Percentiles rank a stretch among this genome's conserved stretches.
These are phyloP conservation scores for Penicillium coprophilum DNA, from an alignment of 495 filamentous ascomycete species.

Conservation along the genomic window DNA sequence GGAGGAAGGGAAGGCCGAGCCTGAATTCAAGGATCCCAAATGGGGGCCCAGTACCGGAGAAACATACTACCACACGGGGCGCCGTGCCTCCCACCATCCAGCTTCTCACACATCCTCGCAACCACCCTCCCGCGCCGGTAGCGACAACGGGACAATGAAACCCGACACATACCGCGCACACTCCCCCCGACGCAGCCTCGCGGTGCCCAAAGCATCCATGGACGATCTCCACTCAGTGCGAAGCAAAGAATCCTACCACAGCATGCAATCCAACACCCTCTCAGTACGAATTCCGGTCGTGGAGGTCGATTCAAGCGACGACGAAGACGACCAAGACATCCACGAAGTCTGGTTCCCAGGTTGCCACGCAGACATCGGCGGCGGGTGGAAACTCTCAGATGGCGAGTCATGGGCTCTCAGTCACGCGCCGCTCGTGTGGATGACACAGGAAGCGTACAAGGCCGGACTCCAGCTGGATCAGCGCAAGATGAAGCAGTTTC, in stretches of 20 bases:
- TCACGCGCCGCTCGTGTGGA: constrained; percentile 78
- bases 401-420: constrained; percentile 62
- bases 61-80: constrained; percentile 38
- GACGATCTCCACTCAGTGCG: constrained; percentile 40
- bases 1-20: background rate
- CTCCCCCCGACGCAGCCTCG: constrained; percentile 35
- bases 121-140: constrained; percentile 20
- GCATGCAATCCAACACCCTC: constrained; percentile 35
- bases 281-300: constrained; percentile 43
- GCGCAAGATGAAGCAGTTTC: constrained; percentile 65
- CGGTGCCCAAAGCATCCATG: constrained; percentile 31
- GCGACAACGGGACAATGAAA: constrained; percentile 8
- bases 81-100: constrained; percentile 14
- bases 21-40: constrained; percentile 7
- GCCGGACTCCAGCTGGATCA: constrained; percentile 72
- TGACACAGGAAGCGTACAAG: constrained; percentile 74
- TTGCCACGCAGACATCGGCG: constrained; percentile 79
- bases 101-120: background rate
- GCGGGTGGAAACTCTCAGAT: constrained; percentile 68
- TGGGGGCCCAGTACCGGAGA: constrained; percentile 30
- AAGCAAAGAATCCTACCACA: constrained; percentile 16
- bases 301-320: constrained; percentile 58
- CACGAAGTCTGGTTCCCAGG: constrained; percentile 85
- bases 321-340: constrained; percentile 68
- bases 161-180: constrained; percentile 45